These are phyloP conservation scores for Emergomyces africanus DNA, from an alignment of 2,329 filamentous ascomycete species.

Conservation along the genomic window DNA sequence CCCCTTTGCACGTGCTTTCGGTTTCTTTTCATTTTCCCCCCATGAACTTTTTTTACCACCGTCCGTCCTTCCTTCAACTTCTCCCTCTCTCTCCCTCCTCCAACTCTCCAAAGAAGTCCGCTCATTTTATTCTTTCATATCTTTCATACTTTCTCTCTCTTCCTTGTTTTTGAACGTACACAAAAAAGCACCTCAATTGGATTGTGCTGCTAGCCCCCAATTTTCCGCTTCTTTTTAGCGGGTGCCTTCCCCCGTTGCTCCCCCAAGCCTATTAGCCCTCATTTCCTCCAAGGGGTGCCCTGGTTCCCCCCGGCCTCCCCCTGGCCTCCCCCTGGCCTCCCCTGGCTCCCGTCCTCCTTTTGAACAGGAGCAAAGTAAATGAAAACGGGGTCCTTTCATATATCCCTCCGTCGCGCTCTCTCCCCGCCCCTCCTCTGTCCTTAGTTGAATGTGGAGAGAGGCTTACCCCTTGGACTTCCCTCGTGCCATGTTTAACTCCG, in stretches of 20 bases:
- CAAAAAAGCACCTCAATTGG: not conserved
- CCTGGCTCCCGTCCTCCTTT: not conserved
- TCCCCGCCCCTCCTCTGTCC: conserved; percentile 5
- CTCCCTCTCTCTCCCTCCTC: not conserved
- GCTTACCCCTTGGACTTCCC: not conserved
- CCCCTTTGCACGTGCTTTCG: not conserved
- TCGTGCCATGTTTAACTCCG: conserved; percentile 3
- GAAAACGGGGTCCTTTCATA: not conserved
- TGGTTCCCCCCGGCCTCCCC: not conserved
- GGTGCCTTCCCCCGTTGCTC: not conserved
- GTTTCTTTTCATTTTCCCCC: not conserved
- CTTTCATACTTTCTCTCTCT: not conserved
- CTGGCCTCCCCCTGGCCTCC: not conserved
- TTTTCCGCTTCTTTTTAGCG: not conserved
- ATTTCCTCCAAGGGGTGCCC: not conserved
- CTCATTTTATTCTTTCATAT: not conserved
- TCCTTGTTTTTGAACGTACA: not conserved
- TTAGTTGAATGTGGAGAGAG: conserved; percentile 9
- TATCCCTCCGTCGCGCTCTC: conserved; percentile 2
- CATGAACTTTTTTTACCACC: not conserved
- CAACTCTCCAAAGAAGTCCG: not conserved
- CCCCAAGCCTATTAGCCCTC: not conserved
- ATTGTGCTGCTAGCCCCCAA: not conserved
- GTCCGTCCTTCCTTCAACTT: not conserved
- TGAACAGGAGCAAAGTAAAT: not conserved